Base-by-base conservation (phyloP, 352 stramenopile species). In the Vaucheria bursata region DNA sequence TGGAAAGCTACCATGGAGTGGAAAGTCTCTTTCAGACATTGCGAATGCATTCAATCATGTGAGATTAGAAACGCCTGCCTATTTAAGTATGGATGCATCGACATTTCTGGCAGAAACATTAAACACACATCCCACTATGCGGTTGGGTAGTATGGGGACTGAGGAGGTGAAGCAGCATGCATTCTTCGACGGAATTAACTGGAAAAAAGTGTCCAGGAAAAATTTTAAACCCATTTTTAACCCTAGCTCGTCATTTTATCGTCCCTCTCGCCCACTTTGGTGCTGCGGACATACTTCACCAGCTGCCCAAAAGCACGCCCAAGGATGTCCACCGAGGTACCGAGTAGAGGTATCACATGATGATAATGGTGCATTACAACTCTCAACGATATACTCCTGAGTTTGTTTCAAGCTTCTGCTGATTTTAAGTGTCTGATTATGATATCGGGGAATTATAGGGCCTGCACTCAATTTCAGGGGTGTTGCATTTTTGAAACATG, bases 101-200 rank as follows among this genome's bases (percentile, higher is more conserved):
- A 34, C 34, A 31, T 68, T 68, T 7, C 53, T 68, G 2, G 2
- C 2, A 2, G 31, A 37, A 31, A 34, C 8, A 34, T 34, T 68
- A 2, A 8, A 34, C 53, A 31, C 53, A 2, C 53, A 68, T 34
- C 53, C 53, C 31, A 2, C 2, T 34, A 68, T 68, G 53, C 53
- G 53, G 31, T 2, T 68, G 31, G 53, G 53, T 34, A 37, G 31
- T 2, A 31, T 68, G 5, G 89, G 79, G 0, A 75, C 75, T 50
- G 29, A 39, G 25, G 37, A 77, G 38, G 71, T 86, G 0, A 85
- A 77, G 74, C 25, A 68, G 18, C 82, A 87, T 72, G 50, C 29
- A 0, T 87, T 86, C 70, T 87, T 87, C 71, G 31, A 71, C 25
- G 59, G 71, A 18, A 75, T 86, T 36, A 68, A 84, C 53, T 87